Percentiles rank a stretch among this genome's conserved stretches.
Evolutionary conservation across 345 rosid genomes (phyloP).

Genomic region (Hypericum perforatum): DNA sequence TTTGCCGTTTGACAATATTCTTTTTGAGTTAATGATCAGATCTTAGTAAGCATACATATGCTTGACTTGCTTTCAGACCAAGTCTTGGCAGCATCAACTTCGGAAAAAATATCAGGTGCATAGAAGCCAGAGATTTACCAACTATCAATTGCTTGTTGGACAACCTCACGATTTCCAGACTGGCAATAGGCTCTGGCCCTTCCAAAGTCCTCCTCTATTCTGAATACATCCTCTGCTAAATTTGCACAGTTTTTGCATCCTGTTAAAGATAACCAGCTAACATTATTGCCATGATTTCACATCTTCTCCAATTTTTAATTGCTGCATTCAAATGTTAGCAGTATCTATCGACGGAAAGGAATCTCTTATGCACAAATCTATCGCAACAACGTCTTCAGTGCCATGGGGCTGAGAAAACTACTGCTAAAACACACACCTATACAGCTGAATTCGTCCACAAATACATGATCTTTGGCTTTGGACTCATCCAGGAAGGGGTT

Average conservation of each 20-base stretch:
- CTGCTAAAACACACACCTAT: slow-evolving; percentile 42
- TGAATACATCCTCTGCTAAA: slow-evolving; percentile 57
- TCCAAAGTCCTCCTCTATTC: slow-evolving; percentile 88
- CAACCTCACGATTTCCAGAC: slow-evolving; percentile 43
- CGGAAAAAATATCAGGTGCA: no score
- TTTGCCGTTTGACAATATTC: no score
- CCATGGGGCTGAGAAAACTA: no score
- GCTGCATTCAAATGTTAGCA: no score
- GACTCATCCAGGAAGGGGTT: slow-evolving; percentile 88
- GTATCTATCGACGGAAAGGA: no score
- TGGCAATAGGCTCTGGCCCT: slow-evolving; percentile 83
- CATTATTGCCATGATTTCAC: not conserved
- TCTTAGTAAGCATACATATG: no score
- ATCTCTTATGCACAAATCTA: no score
- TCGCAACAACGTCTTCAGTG: no score
- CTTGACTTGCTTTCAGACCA: no score
- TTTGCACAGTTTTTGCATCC: slow-evolving; percentile 97
- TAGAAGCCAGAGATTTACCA: slow-evolving; percentile 36
- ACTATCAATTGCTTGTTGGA: slow-evolving; percentile 82
- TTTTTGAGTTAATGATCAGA: no score
- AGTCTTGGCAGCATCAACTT: no score
- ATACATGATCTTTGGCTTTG: slow-evolving; percentile 50
- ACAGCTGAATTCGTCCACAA: slow-evolving; percentile 95
- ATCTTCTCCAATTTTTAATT: no score
- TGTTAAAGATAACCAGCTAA: slow-evolving; percentile 16